Base-by-base conservation (phyloP, 768 basidiomycete genomes). In the Pulveroboletus sp. region DNA sequence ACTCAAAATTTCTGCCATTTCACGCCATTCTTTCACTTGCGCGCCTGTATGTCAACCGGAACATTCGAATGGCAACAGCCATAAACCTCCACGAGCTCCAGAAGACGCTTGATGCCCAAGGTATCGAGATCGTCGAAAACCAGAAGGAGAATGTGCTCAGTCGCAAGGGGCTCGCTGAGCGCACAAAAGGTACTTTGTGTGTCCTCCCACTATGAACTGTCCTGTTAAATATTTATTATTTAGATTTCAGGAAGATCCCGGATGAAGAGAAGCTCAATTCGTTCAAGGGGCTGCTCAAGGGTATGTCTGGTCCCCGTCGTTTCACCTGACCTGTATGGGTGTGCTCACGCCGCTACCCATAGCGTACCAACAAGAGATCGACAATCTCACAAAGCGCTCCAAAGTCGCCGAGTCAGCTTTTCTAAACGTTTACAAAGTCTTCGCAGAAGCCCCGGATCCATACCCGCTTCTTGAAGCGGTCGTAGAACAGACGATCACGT, bases 281-380 rank as follows among this genome's bases (percentile, higher is more conserved):
- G 12, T 90, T 95, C 80, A 98, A 97, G 71, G 82, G 82, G 11
- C 75, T 99, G 19, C 75, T 99, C 45, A 97, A 95, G 73, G 79
- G 92, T 90, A 49, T 45, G 72, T 52, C 35, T 42, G 17, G 33
- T 9, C 17, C 27, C 27, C 34, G 13, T n/a, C 27, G 19, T 29
- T 31, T 14, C 8, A 8, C 4, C 34, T 14, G 13, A 8, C 4
- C 34, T 5, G 21, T 16, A 10, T 14, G 0, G 35, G 14, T 6
- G 12, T 32, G 4, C 31, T 25, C 21, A 32, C 21, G 1, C 20
- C 6, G 21, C n/a, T 19, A 33, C 12, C 40, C 39, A 8, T 57
- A 94, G 94, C 93, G 1, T 97, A 97, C 74, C 95, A 98, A 69
- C 80, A 85, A 4, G 97, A 98, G 72, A 97, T 99, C 49, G 97